Base-by-base conservation (phyloP, 129 eudicot genomes). In the Lactuca sativa region DNA sequence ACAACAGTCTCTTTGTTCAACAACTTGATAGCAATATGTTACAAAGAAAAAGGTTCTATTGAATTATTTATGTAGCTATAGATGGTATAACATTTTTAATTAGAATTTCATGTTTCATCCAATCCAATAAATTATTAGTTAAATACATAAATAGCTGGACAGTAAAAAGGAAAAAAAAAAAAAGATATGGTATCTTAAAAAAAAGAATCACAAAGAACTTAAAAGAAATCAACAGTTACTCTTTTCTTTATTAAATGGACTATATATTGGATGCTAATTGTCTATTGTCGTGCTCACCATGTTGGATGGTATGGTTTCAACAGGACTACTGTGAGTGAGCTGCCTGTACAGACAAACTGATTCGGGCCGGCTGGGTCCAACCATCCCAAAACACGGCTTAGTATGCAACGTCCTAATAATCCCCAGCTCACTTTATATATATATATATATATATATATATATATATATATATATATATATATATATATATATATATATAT, bases 341-440 rank as follows among this genome's bases (percentile, higher is more conserved):
- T 59, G 64, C 44, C 21, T 16, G 56, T 48, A 66, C 58, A 48
- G 48, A 48, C 70, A 66, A 66, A 47, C 6, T 47, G 32, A 21
- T 25, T 66, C 40, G 58, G 58, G 70, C 56, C 70, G 70, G 58
- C 16, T 43, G 56, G 54, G 56, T 64, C 69, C 69, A 21, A 43
- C 69, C 44, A 21, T 62, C 67, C 67, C 67, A 21, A 64, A 43
- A 43, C 21, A 64, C 40, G 38, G 69, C 43, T 66, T 66, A 30
- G 55, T 48, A 32, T 21, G 56, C 69, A 43, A 38, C 52, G 67
- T 62, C 56, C 41, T n/a, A 21, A 48, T 51, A 30, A 43, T 44
- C 70, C 57, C 56, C 57, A 65, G 56, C 70, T 47, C 70, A 65
- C 70, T 3, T 3, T 21, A 21, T 44, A 44, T 21, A 58, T 58